These are phyloP conservation scores for Ascodesmis nigricans DNA, from an alignment of 495 filamentous ascomycete genomes.

Conservation along the genomic window DNA sequence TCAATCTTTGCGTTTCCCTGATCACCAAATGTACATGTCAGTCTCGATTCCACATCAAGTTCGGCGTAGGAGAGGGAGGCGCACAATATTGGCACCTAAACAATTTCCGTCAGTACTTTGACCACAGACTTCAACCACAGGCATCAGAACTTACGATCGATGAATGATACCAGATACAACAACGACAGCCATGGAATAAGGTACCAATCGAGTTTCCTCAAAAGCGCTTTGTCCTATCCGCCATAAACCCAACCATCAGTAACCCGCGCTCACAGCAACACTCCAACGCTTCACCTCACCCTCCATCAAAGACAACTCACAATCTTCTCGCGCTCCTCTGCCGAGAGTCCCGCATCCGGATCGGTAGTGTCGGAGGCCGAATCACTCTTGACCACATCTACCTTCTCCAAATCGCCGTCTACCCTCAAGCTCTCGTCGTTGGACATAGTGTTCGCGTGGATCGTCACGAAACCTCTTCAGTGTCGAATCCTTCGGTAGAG, in stretches of 20 bases:
- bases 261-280: too few relatives aligned
- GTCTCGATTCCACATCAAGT: too few relatives aligned
- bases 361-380: slow-evolving; percentile 23
- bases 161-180: slow-evolving; percentile 65
- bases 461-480: too few relatives aligned
- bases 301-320: slow-evolving; percentile 26
- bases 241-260: background rate
- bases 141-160: slow-evolving; percentile 35
- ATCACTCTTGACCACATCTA: background rate
- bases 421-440: too few relatives aligned
- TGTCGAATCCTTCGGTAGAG: too few relatives aligned
- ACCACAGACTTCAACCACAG: background rate
- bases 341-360: slow-evolving; percentile 45
- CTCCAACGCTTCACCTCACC: too few relatives aligned
- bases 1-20: slow-evolving; percentile 80
- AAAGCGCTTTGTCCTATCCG: slow-evolving; percentile 38
- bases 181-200: slow-evolving; percentile 56
- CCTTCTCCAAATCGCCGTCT: slow-evolving; percentile 6
- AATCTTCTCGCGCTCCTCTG: slow-evolving; percentile 42
- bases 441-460: too few relatives aligned
- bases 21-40: too few relatives aligned
- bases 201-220: slow-evolving; percentile 47
- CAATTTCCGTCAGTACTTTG: background rate
- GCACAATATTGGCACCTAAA: too few relatives aligned
- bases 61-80: too few relatives aligned